Base-by-base conservation (phyloP, 768 basidiomycete species). In the Coprinopsis cinerea region DNA sequence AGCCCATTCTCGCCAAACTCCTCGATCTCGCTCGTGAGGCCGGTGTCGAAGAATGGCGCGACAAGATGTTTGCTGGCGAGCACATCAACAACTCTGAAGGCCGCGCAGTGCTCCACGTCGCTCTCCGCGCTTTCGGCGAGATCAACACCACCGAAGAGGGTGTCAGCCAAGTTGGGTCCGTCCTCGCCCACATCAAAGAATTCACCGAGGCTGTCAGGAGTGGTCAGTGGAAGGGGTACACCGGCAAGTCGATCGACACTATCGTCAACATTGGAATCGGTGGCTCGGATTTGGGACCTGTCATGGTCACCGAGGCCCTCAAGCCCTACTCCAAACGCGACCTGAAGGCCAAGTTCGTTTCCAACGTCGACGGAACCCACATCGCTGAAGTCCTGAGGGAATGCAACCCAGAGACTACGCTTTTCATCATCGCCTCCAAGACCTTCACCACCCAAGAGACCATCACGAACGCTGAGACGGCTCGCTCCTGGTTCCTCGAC, bases 391-490 rank as follows among this genome's bases (percentile, higher is more conserved):
- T 84, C 1, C 68, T 94, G 26, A 76, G 78, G 44, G 60, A 76
- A 48, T 91, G 88, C 68, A 77, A 98, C 66, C 87, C 91, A 1
- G 93, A 98, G 68, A 83, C 83, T 23, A 97, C 96, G 2, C 72
- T 99, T 52, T 98, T 98, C 77, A 95, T 98, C 72, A 86, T 98
- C 60, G 95, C 95, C n/a, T 85, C 82, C 66, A 98, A 99, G 79
- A 98, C 96, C 2, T 99, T 98, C 68, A 99, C 96, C 17, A 99
- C 96, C 7, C 95, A 99, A 71, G 96, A 99, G 76, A 98, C 95
- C 15, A 97, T 98, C 73, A 98, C 96, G 55, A 99, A 99, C 65
- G 96, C 96, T 32, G 88, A 90, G 68, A 86, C 81, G 39, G 96
- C 96, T 11, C 80, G 89, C 36, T 83, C 83, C 43, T 99, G 96